These are phyloP conservation scores for Mortierella sp. DNA, from an alignment of 371 early-diverging fungal genomes.

Conservation along the genomic window DNA sequence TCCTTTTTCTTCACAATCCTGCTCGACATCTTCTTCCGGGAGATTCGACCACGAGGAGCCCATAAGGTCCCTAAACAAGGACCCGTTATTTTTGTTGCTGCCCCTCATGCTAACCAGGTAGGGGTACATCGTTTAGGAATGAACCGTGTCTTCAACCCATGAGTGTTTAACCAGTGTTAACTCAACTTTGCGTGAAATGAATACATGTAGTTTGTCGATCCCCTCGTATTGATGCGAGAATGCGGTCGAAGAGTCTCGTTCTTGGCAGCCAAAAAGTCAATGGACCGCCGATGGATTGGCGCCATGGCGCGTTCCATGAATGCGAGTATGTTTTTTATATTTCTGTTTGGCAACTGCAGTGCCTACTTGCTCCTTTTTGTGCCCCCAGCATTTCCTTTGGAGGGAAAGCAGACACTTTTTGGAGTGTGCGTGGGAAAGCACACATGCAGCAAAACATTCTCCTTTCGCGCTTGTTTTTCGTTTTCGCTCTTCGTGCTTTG, in stretches of 20 bases:
- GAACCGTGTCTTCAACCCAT: background rate
- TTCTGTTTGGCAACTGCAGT: too few relatives aligned
- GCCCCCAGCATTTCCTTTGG: too few relatives aligned
- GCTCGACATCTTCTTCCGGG: slow-evolving; percentile 88
- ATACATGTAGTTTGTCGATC: slow-evolving; percentile 85
- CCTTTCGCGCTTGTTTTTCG: too few relatives aligned
- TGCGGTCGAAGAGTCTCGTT: slow-evolving; percentile 85
- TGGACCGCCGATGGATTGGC: slow-evolving; percentile 85
- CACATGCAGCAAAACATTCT: too few relatives aligned
- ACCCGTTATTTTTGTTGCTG: slow-evolving; percentile 94
- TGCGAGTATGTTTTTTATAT: slow-evolving; percentile 64
- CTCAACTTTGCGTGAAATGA: background rate
- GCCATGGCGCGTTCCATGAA: slow-evolving; percentile 78
- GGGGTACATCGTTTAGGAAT: background rate
- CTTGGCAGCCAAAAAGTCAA: slow-evolving; percentile 86
- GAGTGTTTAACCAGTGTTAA: background rate
- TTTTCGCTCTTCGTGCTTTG: too few relatives aligned
- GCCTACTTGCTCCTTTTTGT: too few relatives aligned
- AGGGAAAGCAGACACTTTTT: too few relatives aligned
- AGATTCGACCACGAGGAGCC: slow-evolving; percentile 85
- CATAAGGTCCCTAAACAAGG: slow-evolving; percentile 88
- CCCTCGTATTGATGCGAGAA: slow-evolving; percentile 80
- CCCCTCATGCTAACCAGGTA: slow-evolving; percentile 96
- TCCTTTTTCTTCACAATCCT: slow-evolving; percentile 71
- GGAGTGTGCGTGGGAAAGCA: too few relatives aligned